phyloP scores from a whole-genome alignment of 169 alveolate genomes.

The Theileria sp. region DNA sequence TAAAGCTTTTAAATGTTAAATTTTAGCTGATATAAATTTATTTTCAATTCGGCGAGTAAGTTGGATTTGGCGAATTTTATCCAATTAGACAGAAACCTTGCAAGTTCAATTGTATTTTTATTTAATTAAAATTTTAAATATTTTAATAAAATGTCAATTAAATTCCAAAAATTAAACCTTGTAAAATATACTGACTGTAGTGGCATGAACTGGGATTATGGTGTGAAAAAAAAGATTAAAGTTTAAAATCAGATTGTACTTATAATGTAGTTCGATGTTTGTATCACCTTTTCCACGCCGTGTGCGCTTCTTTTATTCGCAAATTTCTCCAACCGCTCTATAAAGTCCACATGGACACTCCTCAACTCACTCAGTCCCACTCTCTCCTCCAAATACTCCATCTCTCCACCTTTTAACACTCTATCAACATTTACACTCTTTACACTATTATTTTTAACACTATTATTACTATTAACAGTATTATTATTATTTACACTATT shows the following conservation, averaged over 20 bases:
- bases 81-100: not conserved
- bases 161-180: not conserved
- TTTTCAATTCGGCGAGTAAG: no score
- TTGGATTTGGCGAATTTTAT: not conserved
- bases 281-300: conserved; percentile 11
- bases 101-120: not conserved
- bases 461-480: no score
- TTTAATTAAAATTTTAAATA: no score
- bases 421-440: no score
- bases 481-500: not conserved
- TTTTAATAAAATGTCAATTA: not conserved
- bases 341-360: conserved; percentile 7
- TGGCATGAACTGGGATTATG: not conserved
- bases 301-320: not conserved
- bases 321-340: conserved; percentile 10
- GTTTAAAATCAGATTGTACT: conserved; percentile 3
- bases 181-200: not conserved
- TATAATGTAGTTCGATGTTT: conserved; percentile 2
- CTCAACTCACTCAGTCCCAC: not conserved
- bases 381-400: not conserved
- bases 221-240: not conserved
- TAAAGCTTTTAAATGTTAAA: no score
- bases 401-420: no score
- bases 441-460: no score
- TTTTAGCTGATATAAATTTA: no score